A percentile compares a stretch with the other conserved stretches of the same genome.
These are phyloP conservation scores for Friedmanniomyces simplex DNA, from an alignment of 495 filamentous ascomycete genomes.

Conservation along the genomic window DNA sequence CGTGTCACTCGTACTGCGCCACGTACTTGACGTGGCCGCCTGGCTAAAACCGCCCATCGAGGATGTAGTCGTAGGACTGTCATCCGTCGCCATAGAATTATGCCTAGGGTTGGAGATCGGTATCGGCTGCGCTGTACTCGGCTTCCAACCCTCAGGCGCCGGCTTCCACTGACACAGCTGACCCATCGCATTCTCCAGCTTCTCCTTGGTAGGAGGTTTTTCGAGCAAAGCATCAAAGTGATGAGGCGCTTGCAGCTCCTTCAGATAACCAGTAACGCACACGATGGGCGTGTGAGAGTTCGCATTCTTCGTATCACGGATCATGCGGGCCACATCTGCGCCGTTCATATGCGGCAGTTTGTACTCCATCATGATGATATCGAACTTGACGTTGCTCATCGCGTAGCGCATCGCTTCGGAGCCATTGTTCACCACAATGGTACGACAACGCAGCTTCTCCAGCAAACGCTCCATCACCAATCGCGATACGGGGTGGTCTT, in stretches of 20 bases:
- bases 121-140: conserved; percentile 38
- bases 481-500: conserved; percentile 95
- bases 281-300: conserved; percentile 95
- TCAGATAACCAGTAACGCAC: conserved; percentile 93
- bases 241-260: conserved; percentile 86
- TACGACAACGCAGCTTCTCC: conserved; percentile 88
- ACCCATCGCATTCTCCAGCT: conserved; percentile 74
- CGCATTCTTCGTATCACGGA: conserved; percentile 84
- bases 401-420: conserved; percentile 84
- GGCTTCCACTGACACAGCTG: conserved; percentile 90
- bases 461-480: conserved; percentile 94
- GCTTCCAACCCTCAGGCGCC: conserved; percentile 40
- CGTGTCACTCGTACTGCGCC: conserved; percentile 25
- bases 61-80: conserved; percentile 75
- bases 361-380: conserved; percentile 97
- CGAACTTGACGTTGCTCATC: conserved; percentile 82
- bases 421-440: conserved; percentile 82
- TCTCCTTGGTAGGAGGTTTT: conserved; percentile 84
- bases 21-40: conserved; percentile 18
- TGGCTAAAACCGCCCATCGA: conserved; percentile 54
- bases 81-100: conserved; percentile 51
- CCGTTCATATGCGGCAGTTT: conserved; percentile 90
- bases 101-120: conserved; percentile 52
- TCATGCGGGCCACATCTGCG: conserved; percentile 91
- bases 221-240: conserved; percentile 91